Base-by-base conservation (phyloP, 306 rosid genomes). In the Abrus precatorius region DNA sequence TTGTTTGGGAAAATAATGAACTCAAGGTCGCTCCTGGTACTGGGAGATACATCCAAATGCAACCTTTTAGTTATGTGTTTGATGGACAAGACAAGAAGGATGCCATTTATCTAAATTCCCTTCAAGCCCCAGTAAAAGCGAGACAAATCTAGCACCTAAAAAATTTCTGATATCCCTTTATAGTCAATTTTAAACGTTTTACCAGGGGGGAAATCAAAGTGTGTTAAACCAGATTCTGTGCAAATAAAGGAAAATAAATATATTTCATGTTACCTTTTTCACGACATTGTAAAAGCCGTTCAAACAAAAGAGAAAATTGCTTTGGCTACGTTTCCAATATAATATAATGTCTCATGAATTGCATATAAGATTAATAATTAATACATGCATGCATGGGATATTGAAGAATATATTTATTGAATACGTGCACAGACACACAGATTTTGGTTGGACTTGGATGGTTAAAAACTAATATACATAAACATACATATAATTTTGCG, bases 1-100 rank as follows among this genome's bases (percentile, higher is more conserved):
- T 95, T 80, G 98, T 92, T 67, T 95, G 98, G 98, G 89, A 92
- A 89, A 91, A 92, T 48, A 77, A 91, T 80, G 89, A 91, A 82
- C 88, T 95, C 72, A 91, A 86, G 80, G 90, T 90, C 53, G 86
- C 80, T 85, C 93, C 97, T 20, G 97, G 94, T 47, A 83, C 88
- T 47, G 97, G 97, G 29, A 91, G 82, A 89, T 91, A 95, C 82
- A 80, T 92, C 69, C 74, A 90, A 85, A 88, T 84, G 93, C 86
- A 79, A 40, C 95, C 98, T 69, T 95, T 75, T 76, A 80, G 83
- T 76, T 89, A 87, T 85, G 82, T 92, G 71, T 95, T 85, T 52
- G 78, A 90, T 47, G 97, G 98, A 85, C 7, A 89, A 6, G 95
- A 85, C 82, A 90, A 89, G 88, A 78, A 81, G 50, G 97, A 92